Evolutionary conservation across 2,329 filamentous ascomycete species (phyloP).

Genomic region (Colletotrichum brevisporum): DNA sequence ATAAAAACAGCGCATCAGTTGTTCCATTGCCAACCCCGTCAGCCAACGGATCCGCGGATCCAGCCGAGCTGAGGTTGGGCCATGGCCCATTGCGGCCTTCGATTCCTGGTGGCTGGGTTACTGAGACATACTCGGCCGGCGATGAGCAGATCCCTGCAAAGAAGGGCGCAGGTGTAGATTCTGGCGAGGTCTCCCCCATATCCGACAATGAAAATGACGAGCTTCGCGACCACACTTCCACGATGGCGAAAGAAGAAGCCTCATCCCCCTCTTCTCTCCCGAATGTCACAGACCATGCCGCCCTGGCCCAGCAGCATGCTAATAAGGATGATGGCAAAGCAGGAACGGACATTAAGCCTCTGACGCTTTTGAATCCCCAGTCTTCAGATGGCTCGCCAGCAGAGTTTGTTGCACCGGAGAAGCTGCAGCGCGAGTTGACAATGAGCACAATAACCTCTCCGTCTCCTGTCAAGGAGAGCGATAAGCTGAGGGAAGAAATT

Average conservation of each 20-base stretch:
- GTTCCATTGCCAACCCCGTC: constrained; percentile 1
- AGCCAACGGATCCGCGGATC: not conserved
- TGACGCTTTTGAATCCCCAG: constrained; percentile 42
- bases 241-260: constrained; percentile 13
- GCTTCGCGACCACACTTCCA: not conserved
- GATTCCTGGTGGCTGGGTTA: constrained; percentile 51
- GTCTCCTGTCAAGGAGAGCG: constrained; percentile 76
- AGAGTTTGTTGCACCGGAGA: constrained; percentile 52
- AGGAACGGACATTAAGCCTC: constrained; percentile 19
- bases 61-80: constrained; percentile 8
- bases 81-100: constrained; percentile 42
- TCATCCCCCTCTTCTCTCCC: constrained; percentile 25
- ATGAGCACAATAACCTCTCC: constrained; percentile 64
- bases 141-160: constrained; percentile 26
- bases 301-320: not conserved
- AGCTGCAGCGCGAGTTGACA: constrained; percentile 58
- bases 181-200: constrained; percentile 42
- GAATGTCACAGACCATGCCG: constrained; percentile 9
- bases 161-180: constrained; percentile 11
- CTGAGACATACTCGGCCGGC: constrained; percentile 42
- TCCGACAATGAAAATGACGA: constrained; percentile 40
- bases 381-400: constrained; percentile 44
- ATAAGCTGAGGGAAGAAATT: constrained; percentile 81
- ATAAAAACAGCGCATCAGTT: not conserved
- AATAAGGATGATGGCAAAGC: constrained; percentile 5